Percentiles rank a stretch among this genome's conserved stretches.
Conservation (phyloP, 495 filamentous ascomycete genomes). For the Aspergillus asperescens region DNA sequence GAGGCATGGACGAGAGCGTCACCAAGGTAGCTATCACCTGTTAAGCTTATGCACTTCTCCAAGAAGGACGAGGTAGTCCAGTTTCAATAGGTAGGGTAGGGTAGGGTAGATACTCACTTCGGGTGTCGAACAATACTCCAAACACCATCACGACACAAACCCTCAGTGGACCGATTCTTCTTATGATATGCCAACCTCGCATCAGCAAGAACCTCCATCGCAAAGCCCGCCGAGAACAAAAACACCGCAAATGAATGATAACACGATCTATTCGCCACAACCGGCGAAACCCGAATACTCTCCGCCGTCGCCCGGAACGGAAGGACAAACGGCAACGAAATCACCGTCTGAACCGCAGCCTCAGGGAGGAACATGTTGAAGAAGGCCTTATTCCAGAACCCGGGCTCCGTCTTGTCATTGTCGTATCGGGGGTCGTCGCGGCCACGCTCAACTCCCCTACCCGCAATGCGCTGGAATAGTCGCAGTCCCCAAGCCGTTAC, state of each 20-base stretch:
- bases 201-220: conserved; percentile 51
- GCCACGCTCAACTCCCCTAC: conserved; percentile 39
- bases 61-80: too few species aligned
- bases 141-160: conserved; percentile 48
- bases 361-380: conserved; percentile 50
- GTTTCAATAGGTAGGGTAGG: neutral
- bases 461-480: conserved; percentile 48
- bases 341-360: conserved; percentile 46
- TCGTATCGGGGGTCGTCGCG: conserved; percentile 53
- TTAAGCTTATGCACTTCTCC: conserved; percentile 7
- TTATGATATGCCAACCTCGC: conserved; percentile 41
- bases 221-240: conserved; percentile 49
- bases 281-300: neutral
- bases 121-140: conserved; percentile 58
- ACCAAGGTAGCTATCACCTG: conserved; percentile 48
- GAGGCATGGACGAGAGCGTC: conserved; percentile 49
- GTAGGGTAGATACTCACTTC: conserved; percentile 45
- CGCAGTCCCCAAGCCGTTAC: conserved; percentile 53
- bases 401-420: conserved; percentile 39
- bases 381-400: conserved; percentile 49
- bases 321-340: conserved; percentile 49
- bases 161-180: conserved; percentile 19
- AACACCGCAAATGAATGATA: conserved; percentile 45
- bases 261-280: conserved; percentile 14
- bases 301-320: conserved; percentile 38